Percentiles rank a stretch among this genome's conserved stretches.
These are phyloP conservation scores for Dactylorhiza incarnata DNA, from an alignment of 106 monocot species.

Conservation along the genomic window DNA sequence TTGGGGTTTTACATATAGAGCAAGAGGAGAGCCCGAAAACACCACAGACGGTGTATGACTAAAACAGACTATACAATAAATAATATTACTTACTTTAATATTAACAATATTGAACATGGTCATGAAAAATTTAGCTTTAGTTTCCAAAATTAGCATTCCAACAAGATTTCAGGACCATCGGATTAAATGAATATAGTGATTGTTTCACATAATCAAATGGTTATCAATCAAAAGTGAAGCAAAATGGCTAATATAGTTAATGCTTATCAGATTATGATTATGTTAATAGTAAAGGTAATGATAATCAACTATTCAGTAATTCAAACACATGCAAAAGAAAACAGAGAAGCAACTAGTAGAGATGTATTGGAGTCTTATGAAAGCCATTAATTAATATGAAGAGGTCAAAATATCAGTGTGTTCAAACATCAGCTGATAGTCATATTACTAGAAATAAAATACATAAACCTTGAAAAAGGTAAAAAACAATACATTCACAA, in stretches of 20 bases:
- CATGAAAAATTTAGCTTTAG: not conserved
- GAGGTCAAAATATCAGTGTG: not conserved
- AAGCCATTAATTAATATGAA: not conserved
- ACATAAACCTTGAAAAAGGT: not conserved
- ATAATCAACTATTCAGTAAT: not conserved
- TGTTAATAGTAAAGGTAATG: not conserved
- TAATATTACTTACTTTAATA: no score
- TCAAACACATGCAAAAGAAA: not conserved
- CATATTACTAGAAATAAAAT: no score
- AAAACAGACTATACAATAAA: no score
- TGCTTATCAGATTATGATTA: not conserved
- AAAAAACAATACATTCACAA: not conserved
- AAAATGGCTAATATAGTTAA: not conserved
- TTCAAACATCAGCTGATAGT: no score
- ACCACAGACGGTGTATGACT: no score
- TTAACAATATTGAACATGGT: no score
- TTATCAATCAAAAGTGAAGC: slow-evolving; percentile 1
- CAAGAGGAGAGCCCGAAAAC: no score
- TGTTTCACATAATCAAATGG: not conserved
- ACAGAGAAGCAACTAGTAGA: not conserved
- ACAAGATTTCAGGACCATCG: not conserved
- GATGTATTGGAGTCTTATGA: not conserved
- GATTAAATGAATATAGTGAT: not conserved
- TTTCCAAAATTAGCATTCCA: not conserved
- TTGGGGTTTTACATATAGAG: no score